These are phyloP conservation scores for Magnaporthales sp. DNA, from an alignment of 2,329 filamentous ascomycete genomes.

Conservation along the genomic window DNA sequence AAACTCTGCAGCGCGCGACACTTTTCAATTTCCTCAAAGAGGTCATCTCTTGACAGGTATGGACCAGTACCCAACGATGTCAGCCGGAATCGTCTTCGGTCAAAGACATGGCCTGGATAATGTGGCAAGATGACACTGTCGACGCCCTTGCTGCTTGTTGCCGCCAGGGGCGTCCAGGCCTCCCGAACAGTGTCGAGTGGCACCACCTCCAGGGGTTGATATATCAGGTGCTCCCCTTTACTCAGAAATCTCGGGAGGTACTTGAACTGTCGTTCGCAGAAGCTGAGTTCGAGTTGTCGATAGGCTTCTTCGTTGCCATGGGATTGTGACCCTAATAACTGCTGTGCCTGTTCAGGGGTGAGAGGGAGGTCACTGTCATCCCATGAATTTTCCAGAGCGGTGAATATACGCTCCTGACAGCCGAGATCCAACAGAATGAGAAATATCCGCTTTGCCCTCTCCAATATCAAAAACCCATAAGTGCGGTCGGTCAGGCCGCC, in stretches of 20 bases:
- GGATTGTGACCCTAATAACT: neutral
- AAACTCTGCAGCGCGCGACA: conserved; percentile 53
- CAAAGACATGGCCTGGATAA: conserved; percentile 45
- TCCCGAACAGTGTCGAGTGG: conserved; percentile 58
- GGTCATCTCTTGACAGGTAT: conserved; percentile 40
- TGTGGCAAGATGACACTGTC: conserved; percentile 58
- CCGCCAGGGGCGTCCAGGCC: conserved; percentile 34
- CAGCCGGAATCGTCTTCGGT: conserved; percentile 35
- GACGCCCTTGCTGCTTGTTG: conserved; percentile 24
- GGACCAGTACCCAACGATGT: conserved; percentile 39
- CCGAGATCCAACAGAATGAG: conserved; percentile 62
- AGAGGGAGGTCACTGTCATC: conserved; percentile 69
- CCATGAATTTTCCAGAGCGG: conserved; percentile 67
- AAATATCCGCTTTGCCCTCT: conserved; percentile 61
- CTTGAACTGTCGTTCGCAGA: conserved; percentile 61
- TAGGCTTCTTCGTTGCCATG: neutral
- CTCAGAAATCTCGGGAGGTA: conserved; percentile 59
- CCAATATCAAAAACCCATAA: conserved; percentile 70
- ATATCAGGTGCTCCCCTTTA: conserved; percentile 52
- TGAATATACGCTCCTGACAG: conserved; percentile 66
- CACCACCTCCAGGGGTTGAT: conserved; percentile 59
- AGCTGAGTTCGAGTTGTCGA: conserved; percentile 52
- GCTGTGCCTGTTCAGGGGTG: conserved; percentile 52
- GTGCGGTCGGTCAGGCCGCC: conserved; percentile 62
- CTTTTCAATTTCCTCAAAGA: conserved; percentile 51